Evolutionary conservation across 345 rosid species (phyloP).

Genomic region (Hibiscus syriacus): DNA sequence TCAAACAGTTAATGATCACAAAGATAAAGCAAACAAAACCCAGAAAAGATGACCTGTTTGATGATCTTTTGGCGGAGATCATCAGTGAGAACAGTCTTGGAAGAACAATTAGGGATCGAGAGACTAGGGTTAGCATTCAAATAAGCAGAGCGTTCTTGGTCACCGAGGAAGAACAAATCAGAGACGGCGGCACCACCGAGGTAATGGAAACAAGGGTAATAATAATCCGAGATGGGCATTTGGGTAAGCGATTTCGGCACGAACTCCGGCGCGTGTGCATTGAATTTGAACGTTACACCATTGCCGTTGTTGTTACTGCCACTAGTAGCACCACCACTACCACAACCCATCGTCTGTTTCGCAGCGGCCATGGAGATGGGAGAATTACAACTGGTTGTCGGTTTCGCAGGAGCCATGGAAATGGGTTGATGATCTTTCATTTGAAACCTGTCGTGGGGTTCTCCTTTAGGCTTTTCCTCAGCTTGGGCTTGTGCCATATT

Average conservation of each 20-base stretch:
- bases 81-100: slow-evolving; percentile 50
- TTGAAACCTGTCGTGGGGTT: slow-evolving; percentile 11
- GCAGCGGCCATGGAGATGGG: slow-evolving; percentile 9
- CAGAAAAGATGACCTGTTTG: slow-evolving; percentile 55
- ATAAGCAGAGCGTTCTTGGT: slow-evolving; percentile 48
- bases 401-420: neutral
- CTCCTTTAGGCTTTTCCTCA: slow-evolving; percentile 25
- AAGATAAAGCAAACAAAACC: neutral
- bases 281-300: slow-evolving; percentile 65
- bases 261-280: slow-evolving; percentile 87
- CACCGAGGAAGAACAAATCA: slow-evolving; percentile 83
- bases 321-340: neutral
- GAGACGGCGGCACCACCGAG: slow-evolving; percentile 36
- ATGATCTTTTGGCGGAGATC: slow-evolving; percentile 78
- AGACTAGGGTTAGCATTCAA: slow-evolving; percentile 41
- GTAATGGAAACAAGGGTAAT: slow-evolving; percentile 61
- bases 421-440: neutral
- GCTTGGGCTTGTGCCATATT: slow-evolving; percentile 48
- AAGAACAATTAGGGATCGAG: slow-evolving; percentile 37
- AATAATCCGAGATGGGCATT: slow-evolving; percentile 50
- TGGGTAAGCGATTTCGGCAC: slow-evolving; percentile 61
- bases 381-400: neutral
- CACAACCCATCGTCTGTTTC: slow-evolving; percentile 18
- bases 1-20: neutral
- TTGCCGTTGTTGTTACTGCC: slow-evolving; percentile 15